Base-by-base conservation (phyloP, 2,329 filamentous ascomycete genomes). In the Penicillium sp. region DNA sequence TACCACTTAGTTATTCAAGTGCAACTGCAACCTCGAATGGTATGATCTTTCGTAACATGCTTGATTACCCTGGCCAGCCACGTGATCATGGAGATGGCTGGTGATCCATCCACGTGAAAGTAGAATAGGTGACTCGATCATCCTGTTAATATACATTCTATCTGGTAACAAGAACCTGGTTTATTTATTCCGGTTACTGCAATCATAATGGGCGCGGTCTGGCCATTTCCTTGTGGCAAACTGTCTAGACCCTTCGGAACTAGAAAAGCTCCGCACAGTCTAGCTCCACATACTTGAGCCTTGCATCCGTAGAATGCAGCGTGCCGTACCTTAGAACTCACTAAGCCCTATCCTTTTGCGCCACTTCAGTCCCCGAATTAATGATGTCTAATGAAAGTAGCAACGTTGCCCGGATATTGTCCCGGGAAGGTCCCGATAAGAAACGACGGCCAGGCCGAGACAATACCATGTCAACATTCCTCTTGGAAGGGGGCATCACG, bases 251-350 rank as follows among this genome's bases (percentile, higher is more conserved):
- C 10, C 6, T 1, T 38, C 31, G 18, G 20, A 11, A 11, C 35
- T 38, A 13, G 33, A 38, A 20, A 38, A 20, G 16, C 22, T 38
- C 35, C 35, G 18, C 13, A 38, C 13, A 38, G 35, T 18, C 13
- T 20, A 18, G 2, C 16, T 40, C 52, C 47, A 51, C 52, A 55
- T 57, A 49, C n/a, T 42, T 53, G 41, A 47, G 40, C 55, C 52
- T 53, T 57, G 53, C 52, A 44, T 48, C 31, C n/a, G 41, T 35
- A 49, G 44, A 57, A 57, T 55, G n/a, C 43, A 43, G 46, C 46
- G 50, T 44, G 48, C 48, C 44, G 38, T 53, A 33, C 55, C 49
- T 50, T 47, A 44, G 53, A 53, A 47, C 48, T 44, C 35, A 27
- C 40, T 16, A 20, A 35, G n/a, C n/a, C 8, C 31, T 30, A 5